Evolutionary conservation across 768 basidiomycete genomes (phyloP), one percentile per base, ranked within the genome.

Genomic region (Phaffia tasmanica): DNA sequence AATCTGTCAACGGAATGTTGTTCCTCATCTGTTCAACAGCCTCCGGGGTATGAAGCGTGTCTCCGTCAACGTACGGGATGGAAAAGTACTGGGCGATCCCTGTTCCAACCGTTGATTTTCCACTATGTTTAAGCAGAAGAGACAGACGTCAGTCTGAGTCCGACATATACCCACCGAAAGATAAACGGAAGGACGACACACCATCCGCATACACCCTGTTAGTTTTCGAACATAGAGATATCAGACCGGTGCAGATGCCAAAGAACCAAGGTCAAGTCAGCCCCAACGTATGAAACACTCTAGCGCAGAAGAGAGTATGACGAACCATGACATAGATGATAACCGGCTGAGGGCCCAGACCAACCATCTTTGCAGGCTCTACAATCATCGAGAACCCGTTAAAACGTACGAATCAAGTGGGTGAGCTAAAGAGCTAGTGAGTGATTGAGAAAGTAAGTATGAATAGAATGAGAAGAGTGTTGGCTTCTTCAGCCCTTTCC

Each of bases 51-150:
- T 67, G 65, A 23, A 67, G 60, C 47, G 65, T 60, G 60, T 67
- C 65, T 3, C 65, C 65, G 27, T 67, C 65, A 32, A 67, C 42
- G 60, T 67, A 67, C 3, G 65, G 65, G 47, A 67, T 57, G 4
- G 25, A 50, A 48, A 67, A 35, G 3, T 21, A 23, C 47, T 67
- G 59, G 15, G 65, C 30, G 47, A 67, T 50, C 14, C 60, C 27
- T 15, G 54, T 46, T 7, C 53, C 65, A 48, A 53, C 53, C 35
- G 65, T 67, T 29, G 65, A 67, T 55, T 67, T 67, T 14, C 65
- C 65, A 50, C 65, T 67, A 48, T 9, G 35, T n/a, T 25, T 4
- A 42, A 25, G 50, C n/a, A 4, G 56, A 29, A 18, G 32, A 54
- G 49, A 30, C 0, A 15, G 4, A 23, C 29, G 51, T 58, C 35